Evolutionary conservation across 352 stramenopile genomes (phyloP).

Genomic region (Phytophthora pseudosyringae): DNA sequence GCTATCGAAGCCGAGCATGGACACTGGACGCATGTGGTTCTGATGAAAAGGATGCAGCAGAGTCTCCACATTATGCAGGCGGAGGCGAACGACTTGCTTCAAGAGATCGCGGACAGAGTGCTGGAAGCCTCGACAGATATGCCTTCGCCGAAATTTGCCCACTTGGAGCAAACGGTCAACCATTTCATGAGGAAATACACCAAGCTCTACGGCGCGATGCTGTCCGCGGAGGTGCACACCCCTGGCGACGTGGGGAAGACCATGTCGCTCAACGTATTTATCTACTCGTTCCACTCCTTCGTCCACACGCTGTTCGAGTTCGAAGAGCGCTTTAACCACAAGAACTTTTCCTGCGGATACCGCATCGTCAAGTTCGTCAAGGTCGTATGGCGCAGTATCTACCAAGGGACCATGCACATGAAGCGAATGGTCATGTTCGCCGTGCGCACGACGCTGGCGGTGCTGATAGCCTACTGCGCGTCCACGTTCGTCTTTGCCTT

Average conservation of each 20-base stretch:
- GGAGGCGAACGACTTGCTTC: conserved; percentile 63
- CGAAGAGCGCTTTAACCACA: conserved; percentile 63
- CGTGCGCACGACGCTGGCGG: conserved; percentile 59
- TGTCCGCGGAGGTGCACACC: conserved; percentile 43
- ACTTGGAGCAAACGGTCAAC: conserved; percentile 57
- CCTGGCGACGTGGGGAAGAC: conserved; percentile 60
- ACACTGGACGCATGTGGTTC: conserved; percentile 55
- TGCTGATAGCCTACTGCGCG: conserved; percentile 57
- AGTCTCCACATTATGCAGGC: conserved; percentile 68
- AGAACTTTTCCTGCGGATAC: conserved; percentile 58
- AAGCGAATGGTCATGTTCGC: conserved; percentile 52
- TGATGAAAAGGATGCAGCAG: conserved; percentile 72
- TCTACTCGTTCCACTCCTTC: conserved; percentile 83
- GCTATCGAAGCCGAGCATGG: conserved; percentile 68
- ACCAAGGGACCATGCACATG: conserved; percentile 49
- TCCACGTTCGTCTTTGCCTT: conserved; percentile 77
- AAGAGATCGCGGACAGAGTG: conserved; percentile 53
- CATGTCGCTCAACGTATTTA: conserved; percentile 77
- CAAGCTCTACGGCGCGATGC: conserved; percentile 54
- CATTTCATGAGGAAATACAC: conserved; percentile 68
- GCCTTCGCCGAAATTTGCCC: conserved; percentile 42
- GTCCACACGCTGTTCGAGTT: conserved; percentile 70
- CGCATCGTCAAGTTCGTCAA: conserved; percentile 61
- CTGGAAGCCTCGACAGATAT: conserved; percentile 39
- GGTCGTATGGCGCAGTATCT: conserved; percentile 44